Evolutionary conservation across 2,329 filamentous ascomycete genomes (phyloP).

Genomic region (Hawksworthiomyces lignivorus): DNA sequence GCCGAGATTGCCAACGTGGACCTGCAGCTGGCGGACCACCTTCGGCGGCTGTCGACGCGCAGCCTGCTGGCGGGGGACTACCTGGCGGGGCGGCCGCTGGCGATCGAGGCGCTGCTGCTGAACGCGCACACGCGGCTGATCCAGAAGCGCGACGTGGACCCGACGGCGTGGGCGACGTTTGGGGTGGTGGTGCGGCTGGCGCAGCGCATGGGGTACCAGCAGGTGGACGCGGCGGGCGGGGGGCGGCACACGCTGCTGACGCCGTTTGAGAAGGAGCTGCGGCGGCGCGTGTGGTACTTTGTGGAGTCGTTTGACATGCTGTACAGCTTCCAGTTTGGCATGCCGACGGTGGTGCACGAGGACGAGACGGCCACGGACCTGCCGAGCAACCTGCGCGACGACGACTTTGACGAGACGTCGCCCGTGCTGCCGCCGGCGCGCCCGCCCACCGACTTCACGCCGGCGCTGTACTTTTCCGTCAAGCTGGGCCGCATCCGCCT

Average conservation of each 20-base stretch:
- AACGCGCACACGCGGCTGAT: conserved; percentile 35
- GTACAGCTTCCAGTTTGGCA: conserved; percentile 42
- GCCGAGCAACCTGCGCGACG: conserved; percentile 56
- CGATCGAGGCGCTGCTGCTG: conserved; percentile 42
- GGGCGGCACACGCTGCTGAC: conserved; percentile 21
- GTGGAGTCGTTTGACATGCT: conserved; percentile 41
- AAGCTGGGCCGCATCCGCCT: conserved; percentile 30
- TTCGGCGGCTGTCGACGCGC: conserved; percentile 29
- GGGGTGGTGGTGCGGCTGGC: conserved; percentile 39
- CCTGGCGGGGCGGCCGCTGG: conserved; percentile 34
- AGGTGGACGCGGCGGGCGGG: conserved; percentile 21
- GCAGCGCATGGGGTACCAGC: conserved; percentile 44
- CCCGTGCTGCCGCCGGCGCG: conserved; percentile 47
- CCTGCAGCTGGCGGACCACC: conserved; percentile 4
- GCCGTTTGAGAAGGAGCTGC: conserved; percentile 44
- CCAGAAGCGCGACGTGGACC: conserved; percentile 33
- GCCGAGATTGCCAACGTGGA: conserved; percentile 22
- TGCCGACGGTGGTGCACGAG: conserved; percentile 34
- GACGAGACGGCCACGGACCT: conserved; percentile 55
- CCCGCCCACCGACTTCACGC: conserved; percentile 49
- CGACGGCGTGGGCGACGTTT: conserved; percentile 40
- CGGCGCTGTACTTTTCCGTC: conserved; percentile 43
- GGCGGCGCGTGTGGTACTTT: conserved; percentile 41
- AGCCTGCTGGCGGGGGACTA: conserved; percentile 43
- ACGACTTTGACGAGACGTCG: conserved; percentile 53